Percentiles rank a stretch among this genome's conserved stretches.
Conservation (phyloP, 148 eudicot species). For the Mesembryanthemum crystallinum region DNA sequence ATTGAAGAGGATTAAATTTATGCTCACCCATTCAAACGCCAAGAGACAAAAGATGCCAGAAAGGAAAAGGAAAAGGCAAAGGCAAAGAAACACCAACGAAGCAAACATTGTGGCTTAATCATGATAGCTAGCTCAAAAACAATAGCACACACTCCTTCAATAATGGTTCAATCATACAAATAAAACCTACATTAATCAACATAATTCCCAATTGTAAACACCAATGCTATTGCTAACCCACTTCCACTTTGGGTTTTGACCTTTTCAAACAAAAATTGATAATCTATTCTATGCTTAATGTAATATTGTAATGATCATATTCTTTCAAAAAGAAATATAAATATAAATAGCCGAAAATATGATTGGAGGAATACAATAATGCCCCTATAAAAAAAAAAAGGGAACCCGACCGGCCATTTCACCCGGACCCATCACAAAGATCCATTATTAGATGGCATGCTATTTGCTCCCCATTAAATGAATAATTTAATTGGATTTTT, state of each 20-base stretch:
- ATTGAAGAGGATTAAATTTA: no score
- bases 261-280: not conserved
- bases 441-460: conserved; percentile 34
- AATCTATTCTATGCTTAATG: not conserved
- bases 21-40: no score
- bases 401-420: conserved; percentile 10
- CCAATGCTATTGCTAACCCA: conserved; percentile 1
- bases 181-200: conserved; percentile 12
- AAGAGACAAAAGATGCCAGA: not conserved
- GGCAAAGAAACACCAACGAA: not conserved
- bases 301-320: no score
- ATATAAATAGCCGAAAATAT: conserved; percentile 1
- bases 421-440: conserved; percentile 23
- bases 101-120: not conserved
- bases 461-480: not conserved
- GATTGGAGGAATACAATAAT: conserved; percentile 1
- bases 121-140: not conserved
- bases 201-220: not conserved
- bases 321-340: no score
- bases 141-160: not conserved
- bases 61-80: not conserved
- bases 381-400: conserved; percentile 16
- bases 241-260: conserved; percentile 20
- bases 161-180: conserved; percentile 23
- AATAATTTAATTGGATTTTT: not conserved